These are phyloP conservation scores for Coemansia sp. DNA, from an alignment of 192 early-diverging fungal species.

Conservation along the genomic window DNA sequence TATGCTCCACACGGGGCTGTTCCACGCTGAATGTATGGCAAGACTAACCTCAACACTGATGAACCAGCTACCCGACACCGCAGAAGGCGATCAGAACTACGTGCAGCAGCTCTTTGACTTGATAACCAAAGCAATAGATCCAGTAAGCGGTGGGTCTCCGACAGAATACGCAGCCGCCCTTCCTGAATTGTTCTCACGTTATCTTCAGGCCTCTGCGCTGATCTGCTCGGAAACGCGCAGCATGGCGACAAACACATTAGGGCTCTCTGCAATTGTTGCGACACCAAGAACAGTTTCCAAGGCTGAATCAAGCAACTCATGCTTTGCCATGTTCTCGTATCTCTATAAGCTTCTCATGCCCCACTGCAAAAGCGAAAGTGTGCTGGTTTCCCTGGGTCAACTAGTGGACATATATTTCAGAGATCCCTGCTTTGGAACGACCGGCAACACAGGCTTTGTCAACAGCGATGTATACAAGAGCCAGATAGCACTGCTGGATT, in stretches of 20 bases:
- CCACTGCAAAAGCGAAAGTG: conserved; percentile 10
- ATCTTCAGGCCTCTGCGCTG: conserved; percentile 34
- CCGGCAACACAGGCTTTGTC: conserved; percentile 11
- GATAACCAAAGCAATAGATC: conserved; percentile 9
- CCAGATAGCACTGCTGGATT: conserved; percentile 18
- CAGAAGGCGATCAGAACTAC: conserved; percentile 22
- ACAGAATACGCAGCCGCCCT: conserved; percentile 26
- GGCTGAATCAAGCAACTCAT: conserved; percentile 20
- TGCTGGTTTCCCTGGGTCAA: conserved; percentile 23
- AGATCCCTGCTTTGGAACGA: conserved; percentile 36
- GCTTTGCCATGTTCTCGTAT: conserved; percentile 35
- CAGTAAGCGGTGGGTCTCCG: conserved; percentile 6
- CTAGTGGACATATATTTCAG: conserved; percentile 35
- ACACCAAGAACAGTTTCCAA: conserved; percentile 19
- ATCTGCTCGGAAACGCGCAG: conserved; percentile 36
- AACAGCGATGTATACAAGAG: conserved; percentile 21
- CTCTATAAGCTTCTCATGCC: conserved; percentile 20
- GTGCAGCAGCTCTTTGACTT: conserved; percentile 16
- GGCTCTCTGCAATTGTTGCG: conserved; percentile 32
- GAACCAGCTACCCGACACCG: conserved; percentile 2
- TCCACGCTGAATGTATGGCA: conserved; percentile 33
- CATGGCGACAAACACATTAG: conserved; percentile 27
- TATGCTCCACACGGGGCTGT: conserved; percentile 37
- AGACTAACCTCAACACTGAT: conserved; percentile 15
- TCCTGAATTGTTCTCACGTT: conserved; percentile 31